Conservation (phyloP, 257 asterid species). For the Salvia rosmarinus region DNA sequence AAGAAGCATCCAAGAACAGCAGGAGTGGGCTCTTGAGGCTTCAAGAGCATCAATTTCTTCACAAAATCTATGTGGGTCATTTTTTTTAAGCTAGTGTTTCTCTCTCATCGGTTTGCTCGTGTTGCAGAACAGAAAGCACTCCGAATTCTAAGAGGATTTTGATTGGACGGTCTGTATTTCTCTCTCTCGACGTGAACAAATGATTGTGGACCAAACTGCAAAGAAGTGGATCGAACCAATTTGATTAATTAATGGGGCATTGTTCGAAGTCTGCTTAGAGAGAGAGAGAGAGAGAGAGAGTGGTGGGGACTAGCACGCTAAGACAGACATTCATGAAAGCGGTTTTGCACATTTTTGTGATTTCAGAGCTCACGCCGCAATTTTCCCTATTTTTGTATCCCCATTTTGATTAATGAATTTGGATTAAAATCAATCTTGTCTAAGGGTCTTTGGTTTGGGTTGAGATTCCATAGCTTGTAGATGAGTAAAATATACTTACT, state of each 20-base stretch:
- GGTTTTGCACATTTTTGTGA: slow-evolving; percentile 11
- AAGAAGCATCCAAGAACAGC: slow-evolving; percentile 67
- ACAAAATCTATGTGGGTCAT: slow-evolving; percentile 49
- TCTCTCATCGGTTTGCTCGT: slow-evolving; percentile 39
- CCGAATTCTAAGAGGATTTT: neutral
- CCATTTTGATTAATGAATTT: too few relatives aligned
- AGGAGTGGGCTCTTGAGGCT: slow-evolving; percentile 52
- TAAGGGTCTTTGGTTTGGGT: too few relatives aligned
- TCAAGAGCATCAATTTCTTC: slow-evolving; percentile 65
- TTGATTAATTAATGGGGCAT: neutral
- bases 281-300: neutral
- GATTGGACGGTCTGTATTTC: neutral
- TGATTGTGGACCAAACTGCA: slow-evolving; percentile 37
- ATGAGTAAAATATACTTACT: too few relatives aligned
- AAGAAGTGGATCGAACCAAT: slow-evolving; percentile 4
- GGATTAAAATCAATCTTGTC: too few relatives aligned
- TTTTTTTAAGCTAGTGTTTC: slow-evolving; percentile 11
- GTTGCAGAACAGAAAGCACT: neutral
- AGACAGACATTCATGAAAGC: slow-evolving; percentile 46
- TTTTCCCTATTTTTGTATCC: neutral
- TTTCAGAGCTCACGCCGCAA: neutral
- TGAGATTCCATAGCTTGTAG: too few relatives aligned
- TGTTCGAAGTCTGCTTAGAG: too few relatives aligned
- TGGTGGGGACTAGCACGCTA: slow-evolving; percentile 31
- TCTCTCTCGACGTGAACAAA: neutral